Evolutionary conservation across 768 basidiomycete species (phyloP).

Genomic region (Lentinula lateritia): DNA sequence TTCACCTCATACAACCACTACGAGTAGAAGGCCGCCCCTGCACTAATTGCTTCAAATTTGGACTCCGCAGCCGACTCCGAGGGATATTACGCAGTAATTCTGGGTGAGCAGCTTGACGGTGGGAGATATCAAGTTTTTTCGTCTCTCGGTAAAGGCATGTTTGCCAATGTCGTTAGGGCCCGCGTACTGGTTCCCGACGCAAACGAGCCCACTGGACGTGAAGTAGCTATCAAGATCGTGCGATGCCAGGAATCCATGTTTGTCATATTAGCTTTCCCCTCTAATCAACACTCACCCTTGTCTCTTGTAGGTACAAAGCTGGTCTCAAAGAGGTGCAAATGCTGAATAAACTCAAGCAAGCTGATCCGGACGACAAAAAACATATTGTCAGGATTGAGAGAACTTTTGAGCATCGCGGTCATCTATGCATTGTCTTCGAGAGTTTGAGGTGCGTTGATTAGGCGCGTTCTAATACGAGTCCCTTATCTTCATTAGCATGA

Average conservation of each 20-base stretch:
- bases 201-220: constrained; percentile 44
- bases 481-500: constrained; percentile 63
- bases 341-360: constrained; percentile 76
- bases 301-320: constrained; percentile 74
- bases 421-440: constrained; percentile 95
- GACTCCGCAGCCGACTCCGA: constrained; percentile 93
- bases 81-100: constrained; percentile 91
- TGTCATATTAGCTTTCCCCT: constrained; percentile 24
- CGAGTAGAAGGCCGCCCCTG: constrained; percentile 46
- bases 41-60: constrained; percentile 67
- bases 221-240: constrained; percentile 98
- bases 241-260: constrained; percentile 96
- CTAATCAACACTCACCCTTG: not conserved
- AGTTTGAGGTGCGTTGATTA: constrained; percentile 78
- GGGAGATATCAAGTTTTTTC: constrained; percentile 94
- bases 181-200: constrained; percentile 66
- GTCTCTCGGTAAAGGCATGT: constrained; percentile 98
- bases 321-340: constrained; percentile 91
- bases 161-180: constrained; percentile 92
- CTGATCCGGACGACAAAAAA: constrained; percentile 96
- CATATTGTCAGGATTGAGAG: constrained; percentile 90
- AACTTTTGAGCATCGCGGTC: constrained; percentile 96
- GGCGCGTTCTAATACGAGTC: not conserved
- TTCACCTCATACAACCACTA: not conserved
- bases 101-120: constrained; percentile 90